Percentiles rank a stretch among this genome's conserved stretches.
These are phyloP conservation scores for Lathyrus sativus DNA, from an alignment of 306 rosid genomes.

Conservation along the genomic window DNA sequence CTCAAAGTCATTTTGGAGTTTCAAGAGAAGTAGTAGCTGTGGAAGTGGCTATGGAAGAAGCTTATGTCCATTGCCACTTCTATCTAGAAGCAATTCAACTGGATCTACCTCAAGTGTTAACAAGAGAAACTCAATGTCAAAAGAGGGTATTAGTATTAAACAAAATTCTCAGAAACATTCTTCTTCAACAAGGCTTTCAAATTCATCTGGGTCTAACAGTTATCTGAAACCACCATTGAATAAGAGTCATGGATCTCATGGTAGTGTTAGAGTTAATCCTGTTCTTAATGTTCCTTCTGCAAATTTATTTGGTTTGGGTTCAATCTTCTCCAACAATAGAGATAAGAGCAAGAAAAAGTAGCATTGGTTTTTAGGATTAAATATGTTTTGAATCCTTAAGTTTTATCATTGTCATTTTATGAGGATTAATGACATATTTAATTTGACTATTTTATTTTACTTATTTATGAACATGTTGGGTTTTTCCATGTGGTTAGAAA, in stretches of 20 bases:
- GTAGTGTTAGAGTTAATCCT: conserved; percentile 57
- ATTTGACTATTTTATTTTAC: no score
- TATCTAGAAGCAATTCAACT: conserved; percentile 84
- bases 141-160: conserved; percentile 48
- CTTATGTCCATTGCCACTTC: conserved; percentile 78
- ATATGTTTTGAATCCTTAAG: neutral
- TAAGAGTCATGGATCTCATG: conserved; percentile 59
- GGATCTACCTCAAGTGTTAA: conserved; percentile 59
- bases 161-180: conserved; percentile 50
- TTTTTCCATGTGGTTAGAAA: conserved; percentile 14
- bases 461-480: conserved; percentile 26
- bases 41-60: conserved; percentile 76
- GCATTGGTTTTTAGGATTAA: neutral
- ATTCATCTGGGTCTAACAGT: conserved; percentile 31
- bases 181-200: conserved; percentile 30
- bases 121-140: conserved; percentile 46
- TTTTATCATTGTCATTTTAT: neutral
- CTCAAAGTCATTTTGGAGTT: conserved; percentile 85
- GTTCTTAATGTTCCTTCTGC: conserved; percentile 70
- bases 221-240: conserved; percentile 76
- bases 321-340: conserved; percentile 71
- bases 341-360: conserved; percentile 74
- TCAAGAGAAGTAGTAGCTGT: conserved; percentile 84
- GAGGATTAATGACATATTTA: neutral
- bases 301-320: conserved; percentile 70